Percentiles rank a stretch among this genome's conserved stretches.
Evolutionary conservation across 345 rosid species (phyloP).

Genomic region (Hypericum androsaemum): DNA sequence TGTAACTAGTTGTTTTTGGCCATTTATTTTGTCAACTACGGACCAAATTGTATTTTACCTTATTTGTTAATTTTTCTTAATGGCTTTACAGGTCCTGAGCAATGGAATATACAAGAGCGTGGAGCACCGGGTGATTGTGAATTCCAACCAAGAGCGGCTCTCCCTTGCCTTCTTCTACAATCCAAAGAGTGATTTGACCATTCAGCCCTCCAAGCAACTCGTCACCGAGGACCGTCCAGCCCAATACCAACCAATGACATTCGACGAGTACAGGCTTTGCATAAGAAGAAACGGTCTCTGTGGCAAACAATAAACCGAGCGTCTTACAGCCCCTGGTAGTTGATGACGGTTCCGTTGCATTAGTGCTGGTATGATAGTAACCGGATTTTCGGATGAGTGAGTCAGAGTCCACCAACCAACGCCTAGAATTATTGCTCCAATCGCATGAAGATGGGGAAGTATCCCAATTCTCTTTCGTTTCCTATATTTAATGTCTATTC

Average conservation of each 20-base stretch:
- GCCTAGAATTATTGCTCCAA: too few species aligned
- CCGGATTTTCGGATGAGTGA: too few species aligned
- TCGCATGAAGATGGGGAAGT: too few species aligned
- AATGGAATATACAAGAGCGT: constrained; percentile 2
- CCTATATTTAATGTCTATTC: too few species aligned
- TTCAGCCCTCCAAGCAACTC: background rate
- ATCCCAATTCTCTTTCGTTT: too few species aligned
- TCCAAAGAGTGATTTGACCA: background rate
- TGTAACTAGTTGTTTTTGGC: too few species aligned
- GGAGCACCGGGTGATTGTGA: constrained; percentile 5
- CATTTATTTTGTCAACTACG: too few species aligned
- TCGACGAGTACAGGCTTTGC: background rate
- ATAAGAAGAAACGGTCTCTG: background rate
- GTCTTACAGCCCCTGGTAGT: constrained; percentile 4
- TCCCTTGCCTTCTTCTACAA: constrained; percentile 4
- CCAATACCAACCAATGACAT: background rate
- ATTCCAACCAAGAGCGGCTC: background rate
- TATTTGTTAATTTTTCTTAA: background rate
- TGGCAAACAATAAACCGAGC: constrained; percentile 6
- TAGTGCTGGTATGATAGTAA: too few species aligned
- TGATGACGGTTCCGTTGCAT: too few species aligned
- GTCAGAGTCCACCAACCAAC: too few species aligned
- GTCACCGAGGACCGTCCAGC: background rate
- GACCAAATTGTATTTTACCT: too few species aligned
- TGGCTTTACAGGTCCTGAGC: background rate